Conservation (phyloP, 768 basidiomycete genomes). For the Aureoboletus auriporus region DNA sequence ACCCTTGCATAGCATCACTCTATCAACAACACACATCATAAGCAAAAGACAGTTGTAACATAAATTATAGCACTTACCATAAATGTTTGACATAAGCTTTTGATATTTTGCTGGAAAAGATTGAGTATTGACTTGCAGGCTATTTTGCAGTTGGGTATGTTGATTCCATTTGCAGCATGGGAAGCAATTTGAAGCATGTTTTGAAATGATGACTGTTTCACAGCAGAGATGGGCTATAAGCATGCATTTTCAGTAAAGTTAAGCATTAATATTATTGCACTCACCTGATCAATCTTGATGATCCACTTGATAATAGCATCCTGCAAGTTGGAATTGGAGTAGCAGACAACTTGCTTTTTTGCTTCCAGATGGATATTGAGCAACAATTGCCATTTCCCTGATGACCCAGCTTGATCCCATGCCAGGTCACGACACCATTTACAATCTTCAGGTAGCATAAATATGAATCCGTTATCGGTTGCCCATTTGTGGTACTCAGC, state of each 20-base stretch:
- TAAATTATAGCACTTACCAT: not conserved
- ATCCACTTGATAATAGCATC: constrained; percentile 1
- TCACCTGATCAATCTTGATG: constrained; percentile 1
- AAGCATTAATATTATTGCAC: not conserved
- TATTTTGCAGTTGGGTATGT: not conserved
- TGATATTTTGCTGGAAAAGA: not conserved
- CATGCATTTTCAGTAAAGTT: not conserved
- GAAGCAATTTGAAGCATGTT: not conserved
- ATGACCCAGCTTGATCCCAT: too few species aligned
- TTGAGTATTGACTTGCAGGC: not conserved
- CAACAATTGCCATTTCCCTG: too few species aligned
- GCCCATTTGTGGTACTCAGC: too few species aligned
- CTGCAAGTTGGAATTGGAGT: not conserved
- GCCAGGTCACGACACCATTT: too few species aligned
- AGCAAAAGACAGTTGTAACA: too few species aligned
- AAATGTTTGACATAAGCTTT: not conserved
- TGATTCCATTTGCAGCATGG: constrained; percentile 1
- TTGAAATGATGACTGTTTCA: constrained; percentile 4
- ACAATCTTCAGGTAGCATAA: too few species aligned
- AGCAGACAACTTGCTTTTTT: not conserved
- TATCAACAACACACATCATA: too few species aligned
- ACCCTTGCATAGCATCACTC: not conserved
- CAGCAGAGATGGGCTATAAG: constrained; percentile 2
- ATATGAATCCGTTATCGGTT: too few species aligned
- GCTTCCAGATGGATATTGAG: too few species aligned